Evolutionary conservation across 345 rosid species (phyloP).

Genomic region (Citrus glauca): DNA sequence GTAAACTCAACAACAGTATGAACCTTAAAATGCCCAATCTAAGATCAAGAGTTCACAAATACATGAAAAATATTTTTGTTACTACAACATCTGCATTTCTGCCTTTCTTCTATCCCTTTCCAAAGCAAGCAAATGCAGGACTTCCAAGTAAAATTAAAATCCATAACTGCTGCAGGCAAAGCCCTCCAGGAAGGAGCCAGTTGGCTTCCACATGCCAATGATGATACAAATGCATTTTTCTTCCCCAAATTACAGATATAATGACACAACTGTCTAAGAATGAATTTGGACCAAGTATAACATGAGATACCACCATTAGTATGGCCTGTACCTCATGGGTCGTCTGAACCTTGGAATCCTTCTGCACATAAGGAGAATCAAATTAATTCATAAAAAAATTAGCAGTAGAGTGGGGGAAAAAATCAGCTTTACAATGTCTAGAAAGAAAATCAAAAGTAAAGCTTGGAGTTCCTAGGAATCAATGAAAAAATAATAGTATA

Average conservation of each 20-base stretch:
- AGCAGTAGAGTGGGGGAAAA: neutral
- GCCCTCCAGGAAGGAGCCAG: slow-evolving; percentile 16
- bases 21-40: slow-evolving; percentile 14
- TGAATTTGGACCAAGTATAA: neutral
- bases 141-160: slow-evolving; percentile 6
- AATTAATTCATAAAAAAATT: neutral
- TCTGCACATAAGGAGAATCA: slow-evolving; percentile 45
- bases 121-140: slow-evolving; percentile 11
- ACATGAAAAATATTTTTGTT: neutral
- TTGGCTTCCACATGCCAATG: slow-evolving; percentile 21
- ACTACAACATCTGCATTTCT: slow-evolving; percentile 25
- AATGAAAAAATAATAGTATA: neutral
- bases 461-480: neutral
- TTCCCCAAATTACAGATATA: slow-evolving; percentile 3
- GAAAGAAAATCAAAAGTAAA: neutral
- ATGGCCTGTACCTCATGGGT: slow-evolving; percentile 88
- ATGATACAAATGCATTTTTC: slow-evolving; percentile 12
- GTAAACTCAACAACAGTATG: slow-evolving; percentile 1
- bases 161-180: slow-evolving; percentile 22
- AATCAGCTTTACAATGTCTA: neutral
- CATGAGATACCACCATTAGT: slow-evolving; percentile 32
- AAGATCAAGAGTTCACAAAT: slow-evolving; percentile 9
- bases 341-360: slow-evolving; percentile 94
- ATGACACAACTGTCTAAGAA: slow-evolving; percentile 7
- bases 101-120: slow-evolving; percentile 7